A percentile compares a stretch with the other conserved stretches of the same genome.
Evolutionary conservation across 257 asterid species (phyloP).

Genomic region (Apocynum venetum): DNA sequence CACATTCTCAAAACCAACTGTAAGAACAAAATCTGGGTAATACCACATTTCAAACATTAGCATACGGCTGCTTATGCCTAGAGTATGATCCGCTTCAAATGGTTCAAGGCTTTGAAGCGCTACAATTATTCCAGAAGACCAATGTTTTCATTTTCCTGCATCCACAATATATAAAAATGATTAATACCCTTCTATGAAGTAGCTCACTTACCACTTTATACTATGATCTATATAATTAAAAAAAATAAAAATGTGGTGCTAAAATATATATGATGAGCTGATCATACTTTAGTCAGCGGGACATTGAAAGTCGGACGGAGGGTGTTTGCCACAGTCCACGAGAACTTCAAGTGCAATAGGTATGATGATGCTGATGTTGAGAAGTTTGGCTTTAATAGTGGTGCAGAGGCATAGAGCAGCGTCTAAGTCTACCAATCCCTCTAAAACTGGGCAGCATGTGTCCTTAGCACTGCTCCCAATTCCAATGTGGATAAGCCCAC

Average conservation of each 20-base stretch:
- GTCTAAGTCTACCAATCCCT: conserved; percentile 26
- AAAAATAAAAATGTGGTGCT: background rate
- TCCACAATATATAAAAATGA: background rate
- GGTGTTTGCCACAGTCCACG: conserved; percentile 55
- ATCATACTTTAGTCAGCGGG: conserved; percentile 32
- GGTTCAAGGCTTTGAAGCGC: too few species aligned
- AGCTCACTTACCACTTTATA: too few species aligned
- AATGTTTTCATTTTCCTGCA: background rate
- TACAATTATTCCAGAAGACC: background rate
- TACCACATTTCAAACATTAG: too few species aligned
- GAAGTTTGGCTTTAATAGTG: conserved; percentile 54
- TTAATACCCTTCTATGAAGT: background rate
- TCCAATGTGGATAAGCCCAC: conserved; percentile 52
- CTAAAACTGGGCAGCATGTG: conserved; percentile 33
- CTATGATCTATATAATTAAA: too few species aligned
- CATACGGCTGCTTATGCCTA: too few species aligned
- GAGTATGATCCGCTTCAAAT: too few species aligned
- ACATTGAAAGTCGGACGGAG: conserved; percentile 61
- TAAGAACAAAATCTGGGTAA: too few species aligned
- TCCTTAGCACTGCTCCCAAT: conserved; percentile 46
- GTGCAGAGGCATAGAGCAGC: conserved; percentile 73
- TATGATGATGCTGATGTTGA: conserved; percentile 44
- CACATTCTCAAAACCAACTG: too few species aligned
- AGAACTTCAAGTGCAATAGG: conserved; percentile 66
- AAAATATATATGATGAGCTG: background rate